Evolutionary conservation across 306 rosid genomes (phyloP).

Genomic region (Dryas alaskensis): DNA sequence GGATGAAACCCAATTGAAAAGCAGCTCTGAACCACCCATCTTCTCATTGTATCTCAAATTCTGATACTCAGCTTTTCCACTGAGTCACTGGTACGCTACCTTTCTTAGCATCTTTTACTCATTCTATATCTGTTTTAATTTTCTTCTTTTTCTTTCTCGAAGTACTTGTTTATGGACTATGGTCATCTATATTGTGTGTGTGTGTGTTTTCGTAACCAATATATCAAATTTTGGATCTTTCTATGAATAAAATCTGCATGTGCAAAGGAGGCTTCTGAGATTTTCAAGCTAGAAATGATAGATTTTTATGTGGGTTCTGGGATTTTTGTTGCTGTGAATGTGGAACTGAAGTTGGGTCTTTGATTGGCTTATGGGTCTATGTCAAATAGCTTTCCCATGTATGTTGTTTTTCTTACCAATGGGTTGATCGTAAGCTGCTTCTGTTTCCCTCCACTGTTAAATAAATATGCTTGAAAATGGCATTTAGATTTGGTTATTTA

Average conservation of each 20-base stretch:
- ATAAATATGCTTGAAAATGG: neutral
- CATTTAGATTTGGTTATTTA: neutral
- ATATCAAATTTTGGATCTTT: neutral
- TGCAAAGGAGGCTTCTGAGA: neutral
- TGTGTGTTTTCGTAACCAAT: conserved; percentile 1
- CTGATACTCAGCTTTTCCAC: neutral
- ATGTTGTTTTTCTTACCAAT: neutral
- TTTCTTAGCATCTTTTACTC: neutral
- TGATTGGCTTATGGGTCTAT: no score
- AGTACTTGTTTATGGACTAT: conserved; percentile 10
- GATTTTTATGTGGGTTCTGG: neutral
- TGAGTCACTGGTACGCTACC: conserved; percentile 5
- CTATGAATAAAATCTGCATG: neutral
- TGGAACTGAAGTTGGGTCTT: neutral
- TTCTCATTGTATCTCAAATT: neutral
- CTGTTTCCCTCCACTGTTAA: neutral
- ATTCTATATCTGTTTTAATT: neutral
- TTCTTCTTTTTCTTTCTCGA: neutral
- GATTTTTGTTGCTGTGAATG: neutral
- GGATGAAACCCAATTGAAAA: neutral
- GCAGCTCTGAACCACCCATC: neutral
- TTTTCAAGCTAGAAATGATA: neutral
- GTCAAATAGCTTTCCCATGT: no score
- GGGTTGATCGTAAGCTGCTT: neutral
- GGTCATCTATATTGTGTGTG: conserved; percentile 6